phyloP scores from a whole-genome alignment of 1,284 basidiomycete species.

The Puccinia coronata region DNA sequence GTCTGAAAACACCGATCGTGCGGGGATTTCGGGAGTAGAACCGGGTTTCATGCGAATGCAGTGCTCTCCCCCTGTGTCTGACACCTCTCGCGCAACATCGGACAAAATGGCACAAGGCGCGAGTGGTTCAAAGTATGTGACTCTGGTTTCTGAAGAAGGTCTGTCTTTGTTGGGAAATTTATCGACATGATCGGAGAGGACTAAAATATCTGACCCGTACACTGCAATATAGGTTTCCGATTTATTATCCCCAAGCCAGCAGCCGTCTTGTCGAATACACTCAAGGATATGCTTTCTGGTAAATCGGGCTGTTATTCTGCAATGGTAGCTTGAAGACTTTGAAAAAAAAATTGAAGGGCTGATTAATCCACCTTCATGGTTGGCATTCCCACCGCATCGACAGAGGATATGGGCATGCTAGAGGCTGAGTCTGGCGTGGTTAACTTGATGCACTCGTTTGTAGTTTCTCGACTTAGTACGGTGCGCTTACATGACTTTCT shows the following conservation, averaged over 20 bases:
- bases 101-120: background rate
- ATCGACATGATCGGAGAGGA: background rate
- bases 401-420: conserved; percentile 47
- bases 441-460: conserved; percentile 42
- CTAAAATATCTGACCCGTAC: background rate
- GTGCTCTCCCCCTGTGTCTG: background rate
- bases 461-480: background rate
- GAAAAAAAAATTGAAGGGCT: background rate
- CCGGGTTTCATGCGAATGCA: background rate
- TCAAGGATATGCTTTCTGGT: conserved; percentile 18
- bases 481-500: no score
- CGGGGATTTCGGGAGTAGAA: background rate
- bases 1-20: background rate
- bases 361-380: background rate
- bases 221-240: background rate
- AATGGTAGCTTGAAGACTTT: background rate
- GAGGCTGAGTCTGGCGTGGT: conserved; percentile 47
- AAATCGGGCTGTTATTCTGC: background rate
- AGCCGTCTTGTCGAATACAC: conserved; percentile 14
- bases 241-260: conserved; percentile 12
- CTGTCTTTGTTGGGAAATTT: background rate
- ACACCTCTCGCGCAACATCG: background rate
- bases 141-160: conserved; percentile 18
- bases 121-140: conserved; percentile 2
- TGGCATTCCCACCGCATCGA: background rate